Percentiles rank a stretch among this genome's conserved stretches.
Evolutionary conservation across 805 yeast species (phyloP).

Genomic region (Teunomyces lycoperdinae): DNA sequence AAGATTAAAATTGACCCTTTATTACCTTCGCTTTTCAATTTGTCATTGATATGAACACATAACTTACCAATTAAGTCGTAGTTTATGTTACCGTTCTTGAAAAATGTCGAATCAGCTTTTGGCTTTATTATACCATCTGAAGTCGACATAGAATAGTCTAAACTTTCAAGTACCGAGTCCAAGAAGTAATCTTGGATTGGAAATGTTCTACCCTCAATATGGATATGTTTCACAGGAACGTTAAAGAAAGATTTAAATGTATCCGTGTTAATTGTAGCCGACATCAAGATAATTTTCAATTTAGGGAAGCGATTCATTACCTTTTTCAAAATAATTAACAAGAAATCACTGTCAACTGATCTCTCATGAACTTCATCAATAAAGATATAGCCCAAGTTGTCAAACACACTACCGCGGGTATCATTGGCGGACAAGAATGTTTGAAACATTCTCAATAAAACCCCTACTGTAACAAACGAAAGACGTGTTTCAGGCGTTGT

Average conservation of each 20-base stretch:
- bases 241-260: constrained; percentile 67
- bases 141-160: constrained; percentile 53
- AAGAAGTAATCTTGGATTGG: constrained; percentile 80
- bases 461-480: constrained; percentile 92
- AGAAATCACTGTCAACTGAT: constrained; percentile 84
- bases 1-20: constrained; percentile 80
- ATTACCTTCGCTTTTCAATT: constrained; percentile 38
- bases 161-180: constrained; percentile 56
- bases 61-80: constrained; percentile 66
- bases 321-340: constrained; percentile 71
- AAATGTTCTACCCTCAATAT: constrained; percentile 90
- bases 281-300: constrained; percentile 77
- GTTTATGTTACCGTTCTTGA: constrained; percentile 65
- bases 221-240: constrained; percentile 55
- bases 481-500: constrained; percentile 60
- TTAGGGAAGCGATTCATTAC: constrained; percentile 50
- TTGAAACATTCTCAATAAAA: constrained; percentile 81
- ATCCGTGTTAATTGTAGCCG: constrained; percentile 83
- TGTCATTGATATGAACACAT: constrained; percentile 50
- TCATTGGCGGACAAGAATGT: constrained; percentile 30
- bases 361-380: constrained; percentile 98
- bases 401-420: constrained; percentile 37
- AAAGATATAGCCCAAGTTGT: constrained; percentile 64
- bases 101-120: constrained; percentile 62
- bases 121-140: constrained; percentile 49